A percentile compares a stretch with the other conserved stretches of the same genome.
These are phyloP conservation scores for Penicillium sp. DNA, from an alignment of 2,329 filamentous ascomycete species.

Conservation along the genomic window DNA sequence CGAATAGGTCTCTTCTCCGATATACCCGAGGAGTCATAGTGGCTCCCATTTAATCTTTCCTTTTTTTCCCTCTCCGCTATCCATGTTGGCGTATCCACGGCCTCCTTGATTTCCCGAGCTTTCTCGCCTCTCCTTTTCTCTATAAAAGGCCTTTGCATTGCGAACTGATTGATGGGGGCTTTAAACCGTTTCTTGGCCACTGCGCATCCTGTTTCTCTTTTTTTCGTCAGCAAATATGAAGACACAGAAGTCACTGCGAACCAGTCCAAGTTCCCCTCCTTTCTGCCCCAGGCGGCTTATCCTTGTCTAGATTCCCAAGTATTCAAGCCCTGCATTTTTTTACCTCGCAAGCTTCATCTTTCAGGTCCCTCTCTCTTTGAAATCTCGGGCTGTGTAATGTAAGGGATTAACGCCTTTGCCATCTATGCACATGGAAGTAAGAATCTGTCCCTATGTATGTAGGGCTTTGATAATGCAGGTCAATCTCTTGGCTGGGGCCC, in stretches of 20 bases:
- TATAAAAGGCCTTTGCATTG: slow-evolving; percentile 23
- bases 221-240: slow-evolving; percentile 24
- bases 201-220: slow-evolving; percentile 10
- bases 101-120: slow-evolving; percentile 17
- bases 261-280: not conserved
- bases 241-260: slow-evolving; percentile 14
- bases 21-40: slow-evolving; percentile 58
- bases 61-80: slow-evolving; percentile 14
- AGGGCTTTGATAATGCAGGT: slow-evolving; percentile 11
- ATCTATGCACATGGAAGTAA: not conserved
- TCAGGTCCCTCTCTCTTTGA: not conserved
- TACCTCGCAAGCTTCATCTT: not conserved
- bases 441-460: not conserved
- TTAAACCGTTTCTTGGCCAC: slow-evolving; percentile 19
- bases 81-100: slow-evolving; percentile 20
- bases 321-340: slow-evolving; percentile 20
- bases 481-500: slow-evolving; percentile 18
- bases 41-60: slow-evolving; percentile 13
- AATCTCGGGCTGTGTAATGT: not conserved
- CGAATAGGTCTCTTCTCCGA: slow-evolving; percentile 72
- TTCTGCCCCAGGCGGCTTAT: slow-evolving; percentile 1
- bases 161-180: slow-evolving; percentile 18
- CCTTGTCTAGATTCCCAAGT: slow-evolving; percentile 22
- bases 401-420: not conserved
- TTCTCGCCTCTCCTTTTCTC: slow-evolving; percentile 12